Conservation (phyloP, 2,329 filamentous ascomycete genomes). For the Colletotrichum sp. region DNA sequence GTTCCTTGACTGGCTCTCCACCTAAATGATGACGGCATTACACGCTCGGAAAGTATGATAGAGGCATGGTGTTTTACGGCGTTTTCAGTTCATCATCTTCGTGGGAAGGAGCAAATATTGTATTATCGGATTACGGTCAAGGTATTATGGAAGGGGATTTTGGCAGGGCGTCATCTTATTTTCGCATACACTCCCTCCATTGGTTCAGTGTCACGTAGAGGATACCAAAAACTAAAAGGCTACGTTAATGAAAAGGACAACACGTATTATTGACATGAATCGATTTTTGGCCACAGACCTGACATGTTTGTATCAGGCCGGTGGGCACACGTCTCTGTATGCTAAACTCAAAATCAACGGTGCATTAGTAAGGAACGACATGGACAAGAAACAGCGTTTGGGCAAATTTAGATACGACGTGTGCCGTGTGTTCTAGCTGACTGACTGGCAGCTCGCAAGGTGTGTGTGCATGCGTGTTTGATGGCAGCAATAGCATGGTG, state of each 20-base stretch:
- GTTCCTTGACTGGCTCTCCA: conserved; percentile 71
- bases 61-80: conserved; percentile 12
- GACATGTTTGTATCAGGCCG: background rate
- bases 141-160: background rate
- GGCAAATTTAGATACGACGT: background rate
- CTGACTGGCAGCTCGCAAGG: background rate
- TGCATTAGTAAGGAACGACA: background rate
- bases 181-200: background rate
- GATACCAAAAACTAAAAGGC: conserved; percentile 2
- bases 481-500: background rate
- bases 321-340: background rate
- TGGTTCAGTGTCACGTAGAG: background rate
- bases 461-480: background rate
- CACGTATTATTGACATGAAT: conserved; percentile 1
- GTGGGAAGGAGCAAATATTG: background rate
- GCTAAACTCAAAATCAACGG: background rate
- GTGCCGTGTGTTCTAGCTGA: background rate
- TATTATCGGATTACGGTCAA: background rate
- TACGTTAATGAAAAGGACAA: background rate
- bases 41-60: background rate
- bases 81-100: background rate
- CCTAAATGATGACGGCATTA: conserved; percentile 31
- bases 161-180: background rate
- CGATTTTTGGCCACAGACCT: background rate
- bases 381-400: background rate